Conservation (phyloP, 148 eudicot species). For the Silene latifolia region DNA sequence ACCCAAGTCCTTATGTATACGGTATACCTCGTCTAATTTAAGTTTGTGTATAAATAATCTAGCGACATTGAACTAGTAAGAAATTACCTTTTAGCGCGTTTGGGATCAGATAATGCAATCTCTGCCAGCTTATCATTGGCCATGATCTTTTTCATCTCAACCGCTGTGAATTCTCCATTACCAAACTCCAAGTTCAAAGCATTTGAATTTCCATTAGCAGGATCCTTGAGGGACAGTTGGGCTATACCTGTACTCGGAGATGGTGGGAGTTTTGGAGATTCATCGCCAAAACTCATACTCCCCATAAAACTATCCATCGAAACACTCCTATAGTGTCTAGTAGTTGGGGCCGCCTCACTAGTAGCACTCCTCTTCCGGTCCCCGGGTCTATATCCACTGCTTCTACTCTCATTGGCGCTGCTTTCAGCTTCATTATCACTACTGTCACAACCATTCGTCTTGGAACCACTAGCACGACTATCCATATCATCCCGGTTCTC, state of each 20-base stretch:
- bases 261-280: slow-evolving; percentile 67
- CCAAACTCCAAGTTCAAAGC: slow-evolving; percentile 80
- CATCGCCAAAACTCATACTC: slow-evolving; percentile 64
- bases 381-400: slow-evolving; percentile 42
- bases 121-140: slow-evolving; percentile 89
- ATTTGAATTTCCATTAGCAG: slow-evolving; percentile 43
- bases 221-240: slow-evolving; percentile 68
- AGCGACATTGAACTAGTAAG: background rate
- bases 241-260: slow-evolving; percentile 65
- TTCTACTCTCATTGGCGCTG: slow-evolving; percentile 62
- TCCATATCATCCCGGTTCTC: slow-evolving; percentile 79
- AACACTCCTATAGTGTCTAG: slow-evolving; percentile 82
- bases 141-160: slow-evolving; percentile 90
- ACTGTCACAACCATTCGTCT: slow-evolving; percentile 82
- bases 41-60: no score
- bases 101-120: slow-evolving; percentile 82
- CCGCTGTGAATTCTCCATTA: slow-evolving; percentile 80
- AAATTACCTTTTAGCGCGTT: slow-evolving; percentile 84
- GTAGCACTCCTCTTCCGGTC: slow-evolving; percentile 65
- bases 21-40: no score
- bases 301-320: slow-evolving; percentile 98
- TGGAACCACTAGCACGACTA: slow-evolving; percentile 83
- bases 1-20: no score
- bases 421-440: slow-evolving; percentile 95
- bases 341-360: slow-evolving; percentile 63